These are phyloP conservation scores for Umbelopsis isabellina DNA, from an alignment of 192 early-diverging fungal genomes.

Conservation along the genomic window DNA sequence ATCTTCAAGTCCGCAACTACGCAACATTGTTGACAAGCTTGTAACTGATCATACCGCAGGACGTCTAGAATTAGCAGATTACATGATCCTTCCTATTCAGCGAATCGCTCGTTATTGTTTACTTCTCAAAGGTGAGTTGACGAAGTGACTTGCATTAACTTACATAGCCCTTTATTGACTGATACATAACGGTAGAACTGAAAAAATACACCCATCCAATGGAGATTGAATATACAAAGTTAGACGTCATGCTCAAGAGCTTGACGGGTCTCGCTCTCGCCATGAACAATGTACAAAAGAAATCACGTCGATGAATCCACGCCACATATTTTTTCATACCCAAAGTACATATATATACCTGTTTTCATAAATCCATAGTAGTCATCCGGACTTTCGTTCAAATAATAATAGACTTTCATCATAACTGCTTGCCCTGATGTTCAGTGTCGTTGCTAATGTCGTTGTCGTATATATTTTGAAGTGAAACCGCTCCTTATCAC, in stretches of 20 bases:
- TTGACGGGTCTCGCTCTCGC: constrained; percentile 32
- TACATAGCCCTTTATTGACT: background rate
- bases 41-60: constrained; percentile 35
- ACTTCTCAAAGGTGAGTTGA: constrained; percentile 53
- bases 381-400: too few relatives aligned
- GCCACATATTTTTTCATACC: background rate
- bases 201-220: constrained; percentile 35
- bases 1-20: constrained; percentile 30
- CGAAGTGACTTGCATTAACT: background rate
- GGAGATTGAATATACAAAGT: constrained; percentile 26
- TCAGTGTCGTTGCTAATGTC: too few relatives aligned
- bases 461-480: too few relatives aligned
- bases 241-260: constrained; percentile 32
- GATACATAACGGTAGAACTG: constrained; percentile 30
- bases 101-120: constrained; percentile 74
- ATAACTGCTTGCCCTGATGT: too few relatives aligned
- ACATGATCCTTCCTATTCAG: constrained; percentile 78
- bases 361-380: too few relatives aligned
- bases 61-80: constrained; percentile 65
- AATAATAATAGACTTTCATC: too few relatives aligned
- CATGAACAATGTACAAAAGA: constrained; percentile 34
- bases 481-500: too few relatives aligned
- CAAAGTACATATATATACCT: too few relatives aligned
- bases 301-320: background rate
- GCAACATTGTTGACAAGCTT: constrained; percentile 35